Percentiles rank a stretch among this genome's conserved stretches.
Conservation (phyloP, 257 asterid genomes). For the Solanum paucissectum region DNA sequence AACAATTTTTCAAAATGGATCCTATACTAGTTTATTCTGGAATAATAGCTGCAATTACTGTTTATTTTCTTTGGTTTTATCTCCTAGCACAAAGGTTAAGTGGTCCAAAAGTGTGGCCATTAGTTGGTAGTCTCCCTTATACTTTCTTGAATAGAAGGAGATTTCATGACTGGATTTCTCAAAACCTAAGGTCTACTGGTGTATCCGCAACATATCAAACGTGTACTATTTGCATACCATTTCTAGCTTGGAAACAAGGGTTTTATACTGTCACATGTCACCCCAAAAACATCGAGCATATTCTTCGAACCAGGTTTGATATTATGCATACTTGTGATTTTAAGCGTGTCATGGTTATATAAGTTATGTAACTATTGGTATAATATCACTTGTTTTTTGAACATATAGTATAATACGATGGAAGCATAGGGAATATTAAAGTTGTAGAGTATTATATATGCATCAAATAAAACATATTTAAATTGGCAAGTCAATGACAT, state of each 20-base stretch:
- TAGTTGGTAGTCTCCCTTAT: constrained; percentile 65
- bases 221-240: constrained; percentile 54
- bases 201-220: constrained; percentile 67
- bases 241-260: constrained; percentile 53
- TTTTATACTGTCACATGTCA: constrained; percentile 72
- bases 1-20: constrained; percentile 20
- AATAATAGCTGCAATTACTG: constrained; percentile 22
- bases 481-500: neutral
- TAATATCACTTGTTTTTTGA: too few relatives aligned
- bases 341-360: neutral
- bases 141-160: constrained; percentile 50
- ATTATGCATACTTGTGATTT: neutral
- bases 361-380: neutral
- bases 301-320: constrained; percentile 57
- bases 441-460: neutral
- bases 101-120: constrained; percentile 64
- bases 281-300: constrained; percentile 74
- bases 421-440: neutral
- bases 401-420: neutral
- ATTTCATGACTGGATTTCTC: constrained; percentile 73
- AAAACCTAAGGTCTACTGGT: constrained; percentile 49
- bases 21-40: constrained; percentile 9
- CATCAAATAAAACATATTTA: neutral
- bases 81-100: constrained; percentile 46
- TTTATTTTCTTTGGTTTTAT: constrained; percentile 55